Conservation (phyloP, 2,329 filamentous ascomycete genomes). For the Mollisiaceae sp. region DNA sequence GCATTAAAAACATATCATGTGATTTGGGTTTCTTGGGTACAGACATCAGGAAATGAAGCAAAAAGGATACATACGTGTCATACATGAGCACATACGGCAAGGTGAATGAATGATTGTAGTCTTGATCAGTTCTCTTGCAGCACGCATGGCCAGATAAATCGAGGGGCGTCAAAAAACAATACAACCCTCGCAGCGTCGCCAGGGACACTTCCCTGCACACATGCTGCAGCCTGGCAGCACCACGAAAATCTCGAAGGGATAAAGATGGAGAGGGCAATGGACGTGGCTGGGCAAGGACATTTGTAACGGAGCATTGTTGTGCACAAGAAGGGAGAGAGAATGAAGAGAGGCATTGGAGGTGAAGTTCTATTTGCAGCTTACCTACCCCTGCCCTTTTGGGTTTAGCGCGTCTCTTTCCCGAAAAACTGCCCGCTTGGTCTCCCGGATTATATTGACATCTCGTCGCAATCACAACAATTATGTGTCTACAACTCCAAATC, state of each 20-base stretch:
- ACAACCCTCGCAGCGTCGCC: neutral
- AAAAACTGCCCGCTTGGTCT: neutral
- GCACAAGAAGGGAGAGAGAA: neutral
- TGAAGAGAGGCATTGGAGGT: neutral
- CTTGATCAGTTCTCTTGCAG: neutral
- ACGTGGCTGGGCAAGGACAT: too few relatives aligned
- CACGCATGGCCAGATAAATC: neutral
- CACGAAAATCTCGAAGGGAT: too few relatives aligned
- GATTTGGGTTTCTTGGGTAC: neutral
- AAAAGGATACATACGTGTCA: neutral
- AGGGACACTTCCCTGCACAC: neutral
- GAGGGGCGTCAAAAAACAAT: constrained; percentile 1
- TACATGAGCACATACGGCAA: neutral
- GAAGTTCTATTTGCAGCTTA: neutral
- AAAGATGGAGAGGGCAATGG: too few relatives aligned
- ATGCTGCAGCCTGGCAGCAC: neutral
- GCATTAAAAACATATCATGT: neutral
- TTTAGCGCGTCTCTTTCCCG: neutral
- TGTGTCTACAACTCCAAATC: neutral
- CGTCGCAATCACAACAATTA: constrained; percentile 5
- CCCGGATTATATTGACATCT: neutral
- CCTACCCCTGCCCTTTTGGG: neutral
- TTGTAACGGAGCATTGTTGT: neutral
- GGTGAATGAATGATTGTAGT: neutral
- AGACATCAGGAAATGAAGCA: neutral